These are phyloP conservation scores for Phytopythium montanum DNA, from an alignment of 352 stramenopile genomes.

Conservation along the genomic window DNA sequence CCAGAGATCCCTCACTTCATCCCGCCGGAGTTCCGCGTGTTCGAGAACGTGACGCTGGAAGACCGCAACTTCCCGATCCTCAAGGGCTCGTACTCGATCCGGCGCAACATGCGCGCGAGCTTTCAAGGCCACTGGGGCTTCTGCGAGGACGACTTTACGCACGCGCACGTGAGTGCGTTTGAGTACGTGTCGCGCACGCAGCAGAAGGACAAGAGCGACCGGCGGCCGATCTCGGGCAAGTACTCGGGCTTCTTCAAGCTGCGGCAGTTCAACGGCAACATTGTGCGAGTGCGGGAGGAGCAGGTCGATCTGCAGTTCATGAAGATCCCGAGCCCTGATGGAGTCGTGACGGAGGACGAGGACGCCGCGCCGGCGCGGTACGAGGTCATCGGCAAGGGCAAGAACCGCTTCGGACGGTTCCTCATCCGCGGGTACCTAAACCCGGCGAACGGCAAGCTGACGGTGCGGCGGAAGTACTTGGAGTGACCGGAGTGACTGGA, in stretches of 20 bases:
- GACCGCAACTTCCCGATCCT: conserved; percentile 47
- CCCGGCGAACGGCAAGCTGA: conserved; percentile 34
- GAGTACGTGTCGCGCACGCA: conserved; percentile 53
- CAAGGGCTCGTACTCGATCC: conserved; percentile 45
- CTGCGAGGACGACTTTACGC: conserved; percentile 50
- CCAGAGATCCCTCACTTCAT: conserved; percentile 28
- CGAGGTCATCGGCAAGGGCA: conserved; percentile 59
- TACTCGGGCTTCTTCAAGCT: conserved; percentile 75
- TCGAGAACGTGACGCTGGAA: conserved; percentile 34
- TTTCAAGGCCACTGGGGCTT: conserved; percentile 67
- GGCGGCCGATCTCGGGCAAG: conserved; percentile 56
- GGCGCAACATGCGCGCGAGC: conserved; percentile 33
- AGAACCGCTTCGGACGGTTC: conserved; percentile 65
- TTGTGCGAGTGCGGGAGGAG: conserved; percentile 56
- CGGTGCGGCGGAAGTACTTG: conserved; percentile 57
- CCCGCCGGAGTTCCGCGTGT: conserved; percentile 41
- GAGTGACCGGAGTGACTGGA: conserved; percentile 33
- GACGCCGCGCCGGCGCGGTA: conserved; percentile 30
- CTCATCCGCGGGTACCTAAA: conserved; percentile 66
- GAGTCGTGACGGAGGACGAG: conserved; percentile 12
- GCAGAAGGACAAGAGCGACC: conserved; percentile 31
- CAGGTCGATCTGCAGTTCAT: conserved; percentile 67
- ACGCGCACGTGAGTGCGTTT: conserved; percentile 47
- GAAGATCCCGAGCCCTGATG: conserved; percentile 25
- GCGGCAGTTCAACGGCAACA: conserved; percentile 57